Base-by-base conservation (phyloP, 805 yeast genomes). In the Spathaspora boniae region DNA sequence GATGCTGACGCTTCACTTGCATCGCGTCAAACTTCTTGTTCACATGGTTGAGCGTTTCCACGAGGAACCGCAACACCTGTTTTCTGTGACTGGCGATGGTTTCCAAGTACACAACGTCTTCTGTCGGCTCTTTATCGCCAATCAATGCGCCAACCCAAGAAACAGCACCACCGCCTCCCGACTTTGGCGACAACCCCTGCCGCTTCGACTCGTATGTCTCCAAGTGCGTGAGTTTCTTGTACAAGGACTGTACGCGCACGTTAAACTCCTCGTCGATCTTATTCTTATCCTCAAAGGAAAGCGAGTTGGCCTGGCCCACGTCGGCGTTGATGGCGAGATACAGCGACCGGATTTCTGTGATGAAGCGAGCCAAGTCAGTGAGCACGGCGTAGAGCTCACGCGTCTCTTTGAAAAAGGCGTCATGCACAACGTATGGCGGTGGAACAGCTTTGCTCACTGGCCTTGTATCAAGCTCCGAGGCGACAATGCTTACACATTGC, bases 241-340 rank as follows among this genome's bases (percentile, higher is more conserved):
- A 68, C 43, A 75, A 61, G 38, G 68, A 68, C 44, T 75, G 80
- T 30, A 78, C 46, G 48, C 75, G 73, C 16, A 69, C 47, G 38
- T 76, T 68, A 28, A 76, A 63, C 39, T 76, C 78, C 31, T 75
- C 71, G 44, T 78, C 84, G 16, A 79, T 65, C 24, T 68, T 65
- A 41, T 76, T 76, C 46, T 77, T 74, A 26, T 77, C 80, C 7
- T 57, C 63, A 20, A 67, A 65, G 17, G 69, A 47, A 52, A 75
- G 60, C 5, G 44, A 46, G 9, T 32, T 31, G 3, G 24, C 6
- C 4, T 41, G 22, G 18, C 41, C 11, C 36, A 41, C 38, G 12
- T 47, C 55, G 30, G 53, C 54, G 28, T 41, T 47, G 6, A 52
- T 43, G 1, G 59, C 40, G 14, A 58, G 45, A 36, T 60, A 60